Conservation (phyloP, 1,284 basidiomycete species). For the Agaricales sp. region DNA sequence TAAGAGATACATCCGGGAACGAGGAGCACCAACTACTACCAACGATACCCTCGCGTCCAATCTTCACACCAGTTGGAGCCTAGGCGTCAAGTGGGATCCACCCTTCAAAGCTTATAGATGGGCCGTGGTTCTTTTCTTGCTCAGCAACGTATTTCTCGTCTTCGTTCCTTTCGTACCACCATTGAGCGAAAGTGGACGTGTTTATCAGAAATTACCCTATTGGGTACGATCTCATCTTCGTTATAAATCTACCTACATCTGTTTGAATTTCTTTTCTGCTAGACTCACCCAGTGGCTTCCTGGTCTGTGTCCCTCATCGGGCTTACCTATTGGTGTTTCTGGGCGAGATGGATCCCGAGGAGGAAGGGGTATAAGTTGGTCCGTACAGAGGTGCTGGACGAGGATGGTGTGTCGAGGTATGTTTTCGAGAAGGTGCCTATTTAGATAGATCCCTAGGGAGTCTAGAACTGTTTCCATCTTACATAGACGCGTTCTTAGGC, state of each 20-base stretch:
- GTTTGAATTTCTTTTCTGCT: neutral
- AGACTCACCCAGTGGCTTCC: conserved; percentile 46
- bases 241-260: neutral
- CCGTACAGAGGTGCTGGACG: conserved; percentile 35
- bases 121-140: conserved; percentile 41
- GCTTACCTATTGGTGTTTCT: conserved; percentile 48
- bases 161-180: conserved; percentile 53
- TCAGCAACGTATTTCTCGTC: conserved; percentile 54
- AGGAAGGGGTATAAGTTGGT: conserved; percentile 38
- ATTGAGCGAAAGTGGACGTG: conserved; percentile 26
- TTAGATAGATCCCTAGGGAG: too few species aligned
- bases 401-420: conserved; percentile 38
- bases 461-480: too few species aligned
- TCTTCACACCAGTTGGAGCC: neutral
- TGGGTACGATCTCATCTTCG: conserved; percentile 33
- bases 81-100: conserved; percentile 38
- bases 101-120: conserved; percentile 45
- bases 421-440: conserved; percentile 24
- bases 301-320: conserved; percentile 41
- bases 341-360: conserved; percentile 43
- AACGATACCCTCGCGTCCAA: neutral
- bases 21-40: neutral
- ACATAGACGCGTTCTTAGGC: too few species aligned
- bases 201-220: conserved; percentile 52
- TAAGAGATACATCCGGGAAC: conserved; percentile 21